Evolutionary conservation across 1,139 yeast species (phyloP), one percentile per base, ranked within the genome.

Genomic region (Diutina scorzettiae): DNA sequence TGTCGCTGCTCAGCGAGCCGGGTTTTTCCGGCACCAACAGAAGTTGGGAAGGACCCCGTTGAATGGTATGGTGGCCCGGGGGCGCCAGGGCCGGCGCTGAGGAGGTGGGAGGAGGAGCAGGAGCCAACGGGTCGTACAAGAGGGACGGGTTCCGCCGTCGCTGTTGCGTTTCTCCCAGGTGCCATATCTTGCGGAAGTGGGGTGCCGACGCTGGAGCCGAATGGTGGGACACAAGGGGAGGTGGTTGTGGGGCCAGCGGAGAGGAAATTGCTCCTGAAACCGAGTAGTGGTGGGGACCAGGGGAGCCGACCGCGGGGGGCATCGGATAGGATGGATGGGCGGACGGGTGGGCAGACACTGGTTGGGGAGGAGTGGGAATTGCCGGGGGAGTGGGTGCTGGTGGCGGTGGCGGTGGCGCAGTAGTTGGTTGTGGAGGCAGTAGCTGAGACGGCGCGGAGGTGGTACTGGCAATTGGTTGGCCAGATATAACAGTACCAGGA

Each of bases 41-140:
- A 17, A 32, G 37, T 5, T 23, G 42, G 17, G n/a, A 7, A 20
- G 28, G 18, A 16, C 31, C 32, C 17, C 19, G 19, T 3, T 2
- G 23, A 8, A 18, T 5, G 37, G 12, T 27, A 19, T 12, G 24
- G 42, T n/a, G 37, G 17, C 23, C n/a, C 11, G 31, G 14, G 31
- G 24, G 31, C 8, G 14, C 29, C 21, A 6, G 27, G 18, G 42
- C 36, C 23, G 11, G 42, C 17, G 37, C 18, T 34, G 19, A 41
- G 32, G 7, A 44, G 33, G 20, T 42, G n/a, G 44, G 43, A 2
- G 43, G 42, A 14, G 61, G 60, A n/a, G 49, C 57, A 6, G 61
- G 59, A 2, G 63, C 63, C 42, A 65, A 53, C 2, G 68, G 68
- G 44, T 63, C 68, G 34, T 58, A 48, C 23, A 60, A 53, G 23